A percentile compares a stretch with the other conserved stretches of the same genome.
Evolutionary conservation across 2,329 filamentous ascomycete species (phyloP).

Genomic region (Talaromyces sp.): DNA sequence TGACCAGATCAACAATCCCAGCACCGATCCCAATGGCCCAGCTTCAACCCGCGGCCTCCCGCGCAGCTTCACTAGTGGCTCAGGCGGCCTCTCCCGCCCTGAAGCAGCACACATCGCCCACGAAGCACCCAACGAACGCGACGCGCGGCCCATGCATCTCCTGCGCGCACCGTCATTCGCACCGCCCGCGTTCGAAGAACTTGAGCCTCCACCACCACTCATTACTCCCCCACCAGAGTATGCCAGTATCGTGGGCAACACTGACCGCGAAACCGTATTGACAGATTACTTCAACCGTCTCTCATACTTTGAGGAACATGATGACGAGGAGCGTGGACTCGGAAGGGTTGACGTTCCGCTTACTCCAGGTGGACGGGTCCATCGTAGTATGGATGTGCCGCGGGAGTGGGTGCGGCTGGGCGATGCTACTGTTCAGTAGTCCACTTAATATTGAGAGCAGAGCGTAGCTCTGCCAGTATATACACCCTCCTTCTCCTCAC

Average conservation of each 20-base stretch:
- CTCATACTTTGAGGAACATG: slow-evolving; percentile 62
- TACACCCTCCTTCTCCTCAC: neutral
- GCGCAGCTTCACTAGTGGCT: slow-evolving; percentile 20
- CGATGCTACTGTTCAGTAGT: slow-evolving; percentile 25
- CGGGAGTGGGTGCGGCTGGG: slow-evolving; percentile 51
- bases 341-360: slow-evolving; percentile 56
- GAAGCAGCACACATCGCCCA: slow-evolving; percentile 49
- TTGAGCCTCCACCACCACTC: slow-evolving; percentile 66
- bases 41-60: neutral
- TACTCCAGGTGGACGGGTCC: slow-evolving; percentile 60
- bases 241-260: slow-evolving; percentile 69
- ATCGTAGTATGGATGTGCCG: slow-evolving; percentile 63
- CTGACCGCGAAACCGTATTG: slow-evolving; percentile 62
- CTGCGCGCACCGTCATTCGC: slow-evolving; percentile 81
- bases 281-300: slow-evolving; percentile 85
- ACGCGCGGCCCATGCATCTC: slow-evolving; percentile 74
- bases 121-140: slow-evolving; percentile 32
- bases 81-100: slow-evolving; percentile 28
- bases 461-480: neutral
- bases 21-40: neutral
- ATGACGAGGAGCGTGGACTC: slow-evolving; percentile 46
- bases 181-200: slow-evolving; percentile 80
- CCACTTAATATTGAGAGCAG: neutral
- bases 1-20: neutral
- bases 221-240: slow-evolving; percentile 84